Conservation (phyloP, 495 filamentous ascomycete genomes). For the Darksidea phi region DNA sequence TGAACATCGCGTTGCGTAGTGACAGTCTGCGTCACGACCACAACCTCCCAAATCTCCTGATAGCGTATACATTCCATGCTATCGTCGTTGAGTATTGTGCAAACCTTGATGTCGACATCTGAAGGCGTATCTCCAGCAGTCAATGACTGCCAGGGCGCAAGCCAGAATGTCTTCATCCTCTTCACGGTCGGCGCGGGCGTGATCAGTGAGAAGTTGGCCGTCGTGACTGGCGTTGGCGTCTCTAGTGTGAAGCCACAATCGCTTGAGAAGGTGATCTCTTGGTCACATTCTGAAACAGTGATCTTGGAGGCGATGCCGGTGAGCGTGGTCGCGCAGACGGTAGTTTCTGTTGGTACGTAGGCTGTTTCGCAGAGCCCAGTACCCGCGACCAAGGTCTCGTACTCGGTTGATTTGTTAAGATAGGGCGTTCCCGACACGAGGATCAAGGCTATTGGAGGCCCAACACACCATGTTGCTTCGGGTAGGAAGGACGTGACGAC, state of each 20-base stretch:
- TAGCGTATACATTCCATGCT: constrained; percentile 37
- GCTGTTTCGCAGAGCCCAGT: constrained; percentile 23
- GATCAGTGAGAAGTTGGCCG: constrained; percentile 17
- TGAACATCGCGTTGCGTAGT: constrained; percentile 31
- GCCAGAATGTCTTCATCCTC: constrained; percentile 39
- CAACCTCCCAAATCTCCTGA: constrained; percentile 38
- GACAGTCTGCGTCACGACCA: constrained; percentile 34
- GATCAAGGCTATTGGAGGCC: constrained; percentile 28
- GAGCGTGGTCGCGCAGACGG: constrained; percentile 41
- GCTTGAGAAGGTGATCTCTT: constrained; percentile 44
- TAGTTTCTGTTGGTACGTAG: constrained; percentile 27
- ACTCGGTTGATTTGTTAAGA: constrained; percentile 16
- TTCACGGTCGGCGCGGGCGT: constrained; percentile 37
- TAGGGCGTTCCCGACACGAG: constrained; percentile 18
- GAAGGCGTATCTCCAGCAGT: constrained; percentile 33
- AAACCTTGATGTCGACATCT: constrained; percentile 39
- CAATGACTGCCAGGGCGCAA: constrained; percentile 41
- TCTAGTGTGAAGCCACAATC: constrained; percentile 37
- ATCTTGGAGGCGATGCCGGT: constrained; percentile 34
- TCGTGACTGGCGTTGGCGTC: constrained; percentile 32
- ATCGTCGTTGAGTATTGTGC: constrained; percentile 30
- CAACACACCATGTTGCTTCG: constrained; percentile 40
- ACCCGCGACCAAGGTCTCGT: constrained; percentile 1
- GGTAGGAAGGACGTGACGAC: constrained; percentile 39
- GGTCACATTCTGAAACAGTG: constrained; percentile 38